phyloP scores from a whole-genome alignment of 345 rosid genomes.

The Corchorus olitorius region DNA sequence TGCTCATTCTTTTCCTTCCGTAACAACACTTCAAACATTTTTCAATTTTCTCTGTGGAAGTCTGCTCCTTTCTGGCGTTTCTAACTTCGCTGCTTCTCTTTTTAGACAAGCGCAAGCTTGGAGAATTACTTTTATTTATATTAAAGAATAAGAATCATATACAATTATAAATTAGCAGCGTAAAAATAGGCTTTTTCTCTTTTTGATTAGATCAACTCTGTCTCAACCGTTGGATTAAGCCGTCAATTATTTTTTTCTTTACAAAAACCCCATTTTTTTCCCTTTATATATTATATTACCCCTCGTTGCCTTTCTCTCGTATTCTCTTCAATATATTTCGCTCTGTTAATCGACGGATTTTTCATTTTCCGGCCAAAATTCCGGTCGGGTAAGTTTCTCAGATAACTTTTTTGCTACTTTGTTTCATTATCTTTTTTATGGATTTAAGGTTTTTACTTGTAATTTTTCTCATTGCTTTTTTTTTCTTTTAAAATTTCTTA shows the following conservation, averaged over 20 bases:
- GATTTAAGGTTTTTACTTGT: background rate
- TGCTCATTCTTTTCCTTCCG: no score
- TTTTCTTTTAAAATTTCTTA: background rate
- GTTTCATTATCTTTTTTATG: no score
- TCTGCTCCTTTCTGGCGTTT: conserved; percentile 1
- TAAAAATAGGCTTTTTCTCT: background rate
- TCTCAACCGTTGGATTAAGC: conserved; percentile 15
- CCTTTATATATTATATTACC: background rate
- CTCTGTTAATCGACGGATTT: background rate
- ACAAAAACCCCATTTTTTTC: background rate
- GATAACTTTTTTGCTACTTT: no score
- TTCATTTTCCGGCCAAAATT: background rate
- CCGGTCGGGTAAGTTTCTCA: conserved; percentile 10
- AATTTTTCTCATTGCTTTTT: background rate
- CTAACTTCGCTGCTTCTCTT: background rate
- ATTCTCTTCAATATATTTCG: background rate
- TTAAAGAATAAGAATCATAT: background rate
- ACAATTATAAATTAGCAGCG: no score
- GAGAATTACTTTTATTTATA: background rate
- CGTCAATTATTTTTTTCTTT: background rate
- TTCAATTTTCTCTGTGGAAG: background rate
- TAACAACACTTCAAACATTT: no score
- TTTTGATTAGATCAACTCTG: background rate
- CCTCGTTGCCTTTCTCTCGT: background rate
- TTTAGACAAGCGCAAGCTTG: background rate